These are phyloP conservation scores for Tubosaeta sp. DNA, from an alignment of 768 basidiomycete species.

Conservation along the genomic window DNA sequence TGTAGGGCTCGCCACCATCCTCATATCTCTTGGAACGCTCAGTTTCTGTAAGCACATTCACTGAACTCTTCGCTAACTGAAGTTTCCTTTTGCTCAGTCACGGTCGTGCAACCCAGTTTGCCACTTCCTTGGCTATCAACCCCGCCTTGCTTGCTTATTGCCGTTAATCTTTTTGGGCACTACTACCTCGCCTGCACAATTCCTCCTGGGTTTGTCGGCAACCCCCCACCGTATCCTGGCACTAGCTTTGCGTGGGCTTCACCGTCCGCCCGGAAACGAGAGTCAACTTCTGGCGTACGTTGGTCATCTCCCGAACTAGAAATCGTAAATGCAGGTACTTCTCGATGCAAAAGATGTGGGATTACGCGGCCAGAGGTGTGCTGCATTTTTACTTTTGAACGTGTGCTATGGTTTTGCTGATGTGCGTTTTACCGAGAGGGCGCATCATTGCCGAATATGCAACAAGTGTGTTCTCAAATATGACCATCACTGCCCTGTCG, in stretches of 20 bases:
- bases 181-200: conserved; percentile 85
- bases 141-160: conserved; percentile 71
- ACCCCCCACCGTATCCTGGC: conserved; percentile 41
- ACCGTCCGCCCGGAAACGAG: conserved; percentile 11
- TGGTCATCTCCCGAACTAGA: conserved; percentile 45
- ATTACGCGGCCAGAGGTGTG: conserved; percentile 74
- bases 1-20: conserved; percentile 69
- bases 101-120: conserved; percentile 68
- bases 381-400: neutral
- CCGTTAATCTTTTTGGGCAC: conserved; percentile 70
- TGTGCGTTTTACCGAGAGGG: conserved; percentile 49
- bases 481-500: conserved; percentile 87
- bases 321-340: conserved; percentile 51
- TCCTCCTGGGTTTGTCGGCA: conserved; percentile 75
- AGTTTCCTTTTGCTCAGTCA: conserved; percentile 47
- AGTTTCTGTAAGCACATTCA: conserved; percentile 68
- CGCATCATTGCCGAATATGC: conserved; percentile 92
- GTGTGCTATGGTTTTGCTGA: conserved; percentile 8
- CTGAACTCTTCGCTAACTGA: neutral
- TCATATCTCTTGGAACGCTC: conserved; percentile 64
- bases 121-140: conserved; percentile 54
- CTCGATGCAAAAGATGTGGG: conserved; percentile 67
- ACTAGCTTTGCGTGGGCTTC: conserved; percentile 57
- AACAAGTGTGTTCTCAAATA: conserved; percentile 87
- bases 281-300: conserved; percentile 37